phyloP scores from a whole-genome alignment of 768 basidiomycete genomes.

The Russula olivacea region DNA sequence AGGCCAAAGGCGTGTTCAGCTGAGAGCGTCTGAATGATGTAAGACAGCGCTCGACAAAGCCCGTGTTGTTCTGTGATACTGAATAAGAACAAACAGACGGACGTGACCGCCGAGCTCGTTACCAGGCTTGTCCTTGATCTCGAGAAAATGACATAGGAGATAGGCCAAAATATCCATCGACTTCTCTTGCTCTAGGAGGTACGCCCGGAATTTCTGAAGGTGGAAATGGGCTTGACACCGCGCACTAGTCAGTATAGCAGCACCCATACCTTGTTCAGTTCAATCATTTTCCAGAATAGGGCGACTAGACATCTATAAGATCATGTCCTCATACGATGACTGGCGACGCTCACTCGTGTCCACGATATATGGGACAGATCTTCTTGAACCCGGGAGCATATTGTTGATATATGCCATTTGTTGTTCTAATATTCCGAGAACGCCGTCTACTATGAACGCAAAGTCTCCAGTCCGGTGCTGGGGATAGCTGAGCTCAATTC shows the following conservation, averaged over 20 bases:
- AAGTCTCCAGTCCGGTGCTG: slow-evolving; percentile 92
- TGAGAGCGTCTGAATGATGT: slow-evolving; percentile 87
- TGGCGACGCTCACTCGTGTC: slow-evolving; percentile 58
- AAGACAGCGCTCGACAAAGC: slow-evolving; percentile 80
- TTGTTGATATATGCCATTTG: slow-evolving; percentile 70
- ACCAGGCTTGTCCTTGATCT: slow-evolving; percentile 94
- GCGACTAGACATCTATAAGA: slow-evolving; percentile 44
- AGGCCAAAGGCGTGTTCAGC: slow-evolving; percentile 73
- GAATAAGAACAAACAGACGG: slow-evolving; percentile 6
- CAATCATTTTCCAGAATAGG: slow-evolving; percentile 87
- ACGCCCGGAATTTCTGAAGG: slow-evolving; percentile 81
- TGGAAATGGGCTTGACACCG: slow-evolving; percentile 1
- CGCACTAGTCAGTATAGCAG: neutral
- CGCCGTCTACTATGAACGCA: slow-evolving; percentile 71
- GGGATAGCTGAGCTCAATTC: neutral
- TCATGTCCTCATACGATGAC: neutral
- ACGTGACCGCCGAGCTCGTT: slow-evolving; percentile 29
- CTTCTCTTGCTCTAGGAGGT: slow-evolving; percentile 74
- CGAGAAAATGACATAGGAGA: slow-evolving; percentile 74
- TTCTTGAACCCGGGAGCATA: slow-evolving; percentile 79
- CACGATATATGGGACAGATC: slow-evolving; percentile 72
- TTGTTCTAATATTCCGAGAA: slow-evolving; percentile 61
- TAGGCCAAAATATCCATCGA: slow-evolving; percentile 72
- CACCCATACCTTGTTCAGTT: slow-evolving; percentile 74
- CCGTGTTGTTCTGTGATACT: slow-evolving; percentile 74